Conservation (phyloP, 140 eudicot species). For the Flaveria floridana region DNA sequence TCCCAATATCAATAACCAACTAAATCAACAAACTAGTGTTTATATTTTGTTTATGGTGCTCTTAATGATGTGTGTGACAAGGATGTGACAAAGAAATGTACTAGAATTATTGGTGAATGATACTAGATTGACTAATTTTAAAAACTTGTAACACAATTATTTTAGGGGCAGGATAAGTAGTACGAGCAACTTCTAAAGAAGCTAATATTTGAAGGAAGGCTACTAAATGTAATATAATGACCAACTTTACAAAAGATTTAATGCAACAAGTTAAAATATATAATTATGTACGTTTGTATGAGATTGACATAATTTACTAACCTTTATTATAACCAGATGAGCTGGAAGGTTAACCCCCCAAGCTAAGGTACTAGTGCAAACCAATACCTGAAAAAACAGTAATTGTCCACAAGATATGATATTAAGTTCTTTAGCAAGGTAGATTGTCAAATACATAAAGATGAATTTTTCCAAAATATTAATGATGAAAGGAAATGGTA, state of each 20-base stretch:
- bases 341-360: constrained; percentile 99
- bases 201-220: background rate
- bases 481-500: constrained; percentile 7
- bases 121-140: background rate
- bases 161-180: background rate
- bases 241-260: background rate
- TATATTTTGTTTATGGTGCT: constrained; percentile 8
- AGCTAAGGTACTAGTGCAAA: constrained; percentile 97
- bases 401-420: constrained; percentile 15
- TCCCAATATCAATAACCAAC: constrained; percentile 21
- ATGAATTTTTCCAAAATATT: background rate
- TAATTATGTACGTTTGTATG: background rate
- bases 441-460: background rate
- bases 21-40: constrained; percentile 17
- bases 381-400: constrained; percentile 67
- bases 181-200: background rate
- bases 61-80: background rate
- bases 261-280: background rate
- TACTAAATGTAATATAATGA: constrained; percentile 9
- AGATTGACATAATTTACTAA: constrained; percentile 35
- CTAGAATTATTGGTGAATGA: background rate
- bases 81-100: background rate
- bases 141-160: background rate
- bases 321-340: constrained; percentile 93
- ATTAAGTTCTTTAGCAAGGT: background rate